Evolutionary conservation across 352 stramenopile species (phyloP).

Genomic region (Globisporangium nagaii): DNA sequence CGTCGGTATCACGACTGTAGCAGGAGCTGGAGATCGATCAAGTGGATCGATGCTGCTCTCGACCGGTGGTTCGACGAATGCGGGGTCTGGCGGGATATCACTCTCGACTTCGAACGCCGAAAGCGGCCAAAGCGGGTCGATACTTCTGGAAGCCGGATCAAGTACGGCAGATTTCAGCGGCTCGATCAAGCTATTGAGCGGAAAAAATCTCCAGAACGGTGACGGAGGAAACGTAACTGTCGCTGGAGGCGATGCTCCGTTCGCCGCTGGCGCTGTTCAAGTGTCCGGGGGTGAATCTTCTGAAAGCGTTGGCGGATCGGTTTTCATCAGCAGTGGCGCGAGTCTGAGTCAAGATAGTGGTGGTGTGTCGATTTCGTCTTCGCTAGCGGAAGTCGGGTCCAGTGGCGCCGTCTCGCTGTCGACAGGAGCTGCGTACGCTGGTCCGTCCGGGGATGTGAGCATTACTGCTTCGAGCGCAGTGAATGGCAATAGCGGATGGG

Average conservation of each 20-base stretch:
- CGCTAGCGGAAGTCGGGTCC: slow-evolving; percentile 2
- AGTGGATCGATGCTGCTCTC: slow-evolving; percentile 22
- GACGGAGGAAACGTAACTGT: slow-evolving; percentile 15
- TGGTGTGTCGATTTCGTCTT: slow-evolving; percentile 9
- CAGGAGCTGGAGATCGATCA: slow-evolving; percentile 4
- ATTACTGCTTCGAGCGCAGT: slow-evolving; percentile 12
- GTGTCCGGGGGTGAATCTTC: slow-evolving; percentile 14
- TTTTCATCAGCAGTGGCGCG: slow-evolving; percentile 15
- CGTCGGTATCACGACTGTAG: slow-evolving; percentile 4
- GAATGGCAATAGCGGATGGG: slow-evolving; percentile 15
- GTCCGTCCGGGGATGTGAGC: slow-evolving; percentile 15
- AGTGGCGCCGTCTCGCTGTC: slow-evolving; percentile 16
- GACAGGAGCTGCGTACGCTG: slow-evolving; percentile 15
- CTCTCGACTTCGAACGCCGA: slow-evolving; percentile 14
- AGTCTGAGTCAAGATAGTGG: slow-evolving; percentile 21
- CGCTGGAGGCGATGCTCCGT: slow-evolving; percentile 13
- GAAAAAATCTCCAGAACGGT: slow-evolving; percentile 16
- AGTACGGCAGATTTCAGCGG: slow-evolving; percentile 11
- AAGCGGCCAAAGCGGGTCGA: slow-evolving; percentile 19
- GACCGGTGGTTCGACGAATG: slow-evolving; percentile 18
- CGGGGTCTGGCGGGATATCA: slow-evolving; percentile 14
- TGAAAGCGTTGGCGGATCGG: slow-evolving; percentile 14
- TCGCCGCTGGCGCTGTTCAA: slow-evolving; percentile 1
- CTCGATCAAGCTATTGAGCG: slow-evolving; percentile 11
- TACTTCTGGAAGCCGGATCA: slow-evolving; percentile 10